phyloP scores from a whole-genome alignment of 176 grass and related monocot genomes.

The Chloris gayana region DNA sequence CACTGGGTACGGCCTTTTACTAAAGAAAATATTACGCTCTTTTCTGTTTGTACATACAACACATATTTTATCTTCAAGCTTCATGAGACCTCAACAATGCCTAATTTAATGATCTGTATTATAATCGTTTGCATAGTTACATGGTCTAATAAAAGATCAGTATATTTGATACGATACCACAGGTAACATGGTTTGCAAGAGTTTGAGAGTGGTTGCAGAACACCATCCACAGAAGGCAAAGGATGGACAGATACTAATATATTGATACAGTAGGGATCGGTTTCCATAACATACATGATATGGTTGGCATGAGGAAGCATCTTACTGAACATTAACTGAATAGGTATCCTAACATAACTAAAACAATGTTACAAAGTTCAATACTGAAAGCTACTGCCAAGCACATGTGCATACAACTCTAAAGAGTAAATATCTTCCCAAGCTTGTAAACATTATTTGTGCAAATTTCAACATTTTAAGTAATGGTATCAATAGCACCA shows the following conservation, averaged over 20 bases:
- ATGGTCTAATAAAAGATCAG: slow-evolving; percentile 14
- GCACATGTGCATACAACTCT: not conserved
- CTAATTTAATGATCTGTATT: not conserved
- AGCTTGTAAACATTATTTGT: slow-evolving; percentile 11
- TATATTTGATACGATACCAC: not conserved
- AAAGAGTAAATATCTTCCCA: slow-evolving; percentile 9
- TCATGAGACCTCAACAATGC: not conserved
- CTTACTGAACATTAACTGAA: not conserved
- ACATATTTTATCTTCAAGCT: not conserved
- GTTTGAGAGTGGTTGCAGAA: not conserved
- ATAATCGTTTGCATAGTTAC: slow-evolving; percentile 22
- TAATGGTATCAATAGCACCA: slow-evolving; percentile 4
- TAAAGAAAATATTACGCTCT: not conserved
- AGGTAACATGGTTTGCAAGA: not conserved
- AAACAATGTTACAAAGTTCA: not conserved
- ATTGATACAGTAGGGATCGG: not conserved
- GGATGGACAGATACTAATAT: not conserved
- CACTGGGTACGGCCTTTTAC: too few relatives aligned
- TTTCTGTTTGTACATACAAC: not conserved
- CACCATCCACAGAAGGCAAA: not conserved
- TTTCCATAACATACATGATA: not conserved
- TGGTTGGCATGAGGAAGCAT: not conserved
- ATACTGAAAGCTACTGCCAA: slow-evolving; percentile 7
- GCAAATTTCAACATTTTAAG: not conserved
- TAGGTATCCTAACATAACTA: not conserved